Evolutionary conservation across 1,284 basidiomycete genomes (phyloP), one percentile per base, ranked within the genome.

Genomic region (Heterobasidion annosum): DNA sequence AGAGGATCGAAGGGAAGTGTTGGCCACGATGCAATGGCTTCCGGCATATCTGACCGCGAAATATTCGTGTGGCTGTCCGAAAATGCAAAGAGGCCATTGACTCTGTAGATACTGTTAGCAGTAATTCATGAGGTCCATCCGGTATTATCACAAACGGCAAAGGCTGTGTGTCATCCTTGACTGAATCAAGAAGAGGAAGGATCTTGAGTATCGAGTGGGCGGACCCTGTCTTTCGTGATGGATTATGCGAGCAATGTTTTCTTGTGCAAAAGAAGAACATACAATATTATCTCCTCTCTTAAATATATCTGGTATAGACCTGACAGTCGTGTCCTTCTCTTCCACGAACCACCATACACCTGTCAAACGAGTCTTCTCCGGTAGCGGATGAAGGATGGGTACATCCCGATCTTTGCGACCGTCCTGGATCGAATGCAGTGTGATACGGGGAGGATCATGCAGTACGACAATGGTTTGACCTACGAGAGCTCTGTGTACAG

Each of bases 41-140:
- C 67, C 37, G 87, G 85, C 33, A 77, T 65, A 10, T 69, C 66
- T 35, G 71, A 68, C 59, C 76, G 76, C 47, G 68, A 67, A 35
- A 67, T 58, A 43, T 73, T 75, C 10, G 78, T 78, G 55, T 82
- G 79, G 8, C 77, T 78, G 34, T 81, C 81, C 67, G 88, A 83
- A 64, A 90, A 90, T 40, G 85, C 83, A 64, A 91, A 91, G 42
- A 89, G 67, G 67, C 90, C 84, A 53, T 80, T 82, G 9, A 83
- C 81, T 55, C 88, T 90, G 64, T 45, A 52, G 32, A 25, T 34
- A 7, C 12, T 8, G 16, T 43, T 16, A 43, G 25, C 9, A 3
- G 4, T 4, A 25, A 5, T 35, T 46, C 40, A 49, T 47, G 32
- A 2, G 15, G 9, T 32, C 47, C 35, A 43, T 18, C 45, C 52